Evolutionary conservation across 2,329 filamentous ascomycete genomes (phyloP).

Genomic region (Cercospora nicotianae): DNA sequence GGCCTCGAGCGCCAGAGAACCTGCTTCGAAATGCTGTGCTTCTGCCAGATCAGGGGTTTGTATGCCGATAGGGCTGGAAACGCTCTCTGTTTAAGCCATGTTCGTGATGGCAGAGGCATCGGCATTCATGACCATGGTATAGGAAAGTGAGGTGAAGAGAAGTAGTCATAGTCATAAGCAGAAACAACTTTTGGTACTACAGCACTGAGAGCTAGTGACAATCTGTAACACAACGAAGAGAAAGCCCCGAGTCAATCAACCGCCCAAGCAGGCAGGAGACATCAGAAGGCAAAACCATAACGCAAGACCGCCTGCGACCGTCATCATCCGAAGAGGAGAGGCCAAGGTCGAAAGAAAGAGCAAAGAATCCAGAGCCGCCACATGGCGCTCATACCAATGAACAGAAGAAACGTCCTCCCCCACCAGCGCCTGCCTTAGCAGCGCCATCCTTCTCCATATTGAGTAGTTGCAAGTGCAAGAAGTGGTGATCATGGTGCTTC

Average conservation of each 20-base stretch:
- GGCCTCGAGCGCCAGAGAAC: neutral
- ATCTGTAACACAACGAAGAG: conserved; percentile 11
- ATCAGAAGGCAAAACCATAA: conserved; percentile 41
- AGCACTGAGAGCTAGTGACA: conserved; percentile 10
- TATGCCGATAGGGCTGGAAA: neutral
- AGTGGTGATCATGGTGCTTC: conserved; percentile 7
- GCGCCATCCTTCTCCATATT: conserved; percentile 16
- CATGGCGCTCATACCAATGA: conserved; percentile 22
- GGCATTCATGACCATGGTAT: neutral
- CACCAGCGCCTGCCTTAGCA: conserved; percentile 26
- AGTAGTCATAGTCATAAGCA: neutral
- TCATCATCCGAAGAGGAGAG: conserved; percentile 11
- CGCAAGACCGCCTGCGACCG: neutral
- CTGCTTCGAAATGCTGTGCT: neutral
- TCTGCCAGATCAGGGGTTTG: neutral
- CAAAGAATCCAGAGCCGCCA: conserved; percentile 21
- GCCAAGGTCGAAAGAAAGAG: conserved; percentile 14
- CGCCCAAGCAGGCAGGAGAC: conserved; percentile 47
- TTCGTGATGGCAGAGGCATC: neutral
- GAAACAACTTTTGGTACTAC: conserved; percentile 5
- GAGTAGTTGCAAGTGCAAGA: conserved; percentile 14
- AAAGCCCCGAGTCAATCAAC: conserved; percentile 53
- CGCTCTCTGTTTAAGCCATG: neutral
- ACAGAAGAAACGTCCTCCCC: conserved; percentile 22
- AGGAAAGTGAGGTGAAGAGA: neutral